These are phyloP conservation scores for Ailanthus altissimus DNA, from an alignment of 345 rosid species.

Conservation along the genomic window DNA sequence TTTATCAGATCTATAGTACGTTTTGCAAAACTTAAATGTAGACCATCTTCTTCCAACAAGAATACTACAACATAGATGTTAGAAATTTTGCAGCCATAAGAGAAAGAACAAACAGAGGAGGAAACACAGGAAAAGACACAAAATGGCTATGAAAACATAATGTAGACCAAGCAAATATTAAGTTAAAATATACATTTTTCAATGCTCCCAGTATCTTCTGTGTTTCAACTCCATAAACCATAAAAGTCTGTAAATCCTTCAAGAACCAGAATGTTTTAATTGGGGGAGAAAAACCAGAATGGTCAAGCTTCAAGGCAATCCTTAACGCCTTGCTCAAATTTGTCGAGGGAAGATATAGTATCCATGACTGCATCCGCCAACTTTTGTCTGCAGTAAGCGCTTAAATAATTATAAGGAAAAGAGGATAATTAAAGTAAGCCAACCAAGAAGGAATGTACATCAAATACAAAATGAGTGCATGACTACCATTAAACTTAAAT, in stretches of 20 bases:
- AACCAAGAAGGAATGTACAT: not conserved
- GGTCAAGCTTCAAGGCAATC: conserved; percentile 60
- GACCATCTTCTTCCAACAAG: not conserved
- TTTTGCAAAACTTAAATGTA: not conserved
- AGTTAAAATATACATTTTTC: not conserved
- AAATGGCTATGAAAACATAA: not conserved
- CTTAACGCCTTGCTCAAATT: conserved; percentile 59
- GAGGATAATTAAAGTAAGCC: not conserved
- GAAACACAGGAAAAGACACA: not conserved
- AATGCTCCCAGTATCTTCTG: conserved; percentile 2
- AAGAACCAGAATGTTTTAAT: conserved; percentile 16
- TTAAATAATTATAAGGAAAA: conserved; percentile 9
- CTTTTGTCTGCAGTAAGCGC: conserved; percentile 40
- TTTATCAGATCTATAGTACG: not conserved
- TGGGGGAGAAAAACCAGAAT: conserved; percentile 2
- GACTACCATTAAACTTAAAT: not conserved
- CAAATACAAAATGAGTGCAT: not conserved
- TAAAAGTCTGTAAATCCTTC: conserved; percentile 21
- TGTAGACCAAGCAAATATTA: conserved; percentile 10
- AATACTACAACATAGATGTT: not conserved
- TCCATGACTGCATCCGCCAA: conserved; percentile 52
- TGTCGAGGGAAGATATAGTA: conserved; percentile 55
- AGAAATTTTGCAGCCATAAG: not conserved
- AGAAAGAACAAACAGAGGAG: not conserved
- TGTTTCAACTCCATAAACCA: not conserved